These are phyloP conservation scores for Sporothrix schenckii DNA, from an alignment of 2,329 filamentous ascomycete species.

Conservation along the genomic window DNA sequence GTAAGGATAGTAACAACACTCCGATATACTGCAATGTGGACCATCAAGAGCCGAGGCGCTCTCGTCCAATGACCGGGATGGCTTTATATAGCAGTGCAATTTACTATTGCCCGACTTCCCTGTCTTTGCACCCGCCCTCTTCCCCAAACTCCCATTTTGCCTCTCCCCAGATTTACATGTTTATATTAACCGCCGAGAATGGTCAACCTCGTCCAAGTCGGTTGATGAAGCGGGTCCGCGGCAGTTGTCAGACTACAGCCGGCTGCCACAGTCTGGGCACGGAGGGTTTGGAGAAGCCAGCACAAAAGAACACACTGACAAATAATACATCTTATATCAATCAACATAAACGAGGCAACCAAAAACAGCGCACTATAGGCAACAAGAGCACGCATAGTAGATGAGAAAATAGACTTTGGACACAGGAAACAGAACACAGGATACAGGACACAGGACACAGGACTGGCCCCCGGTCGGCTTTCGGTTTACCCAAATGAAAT, in stretches of 20 bases:
- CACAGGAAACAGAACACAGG: background rate
- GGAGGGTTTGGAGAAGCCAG: too few species aligned
- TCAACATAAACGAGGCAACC: conserved; percentile 3
- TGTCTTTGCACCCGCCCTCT: conserved; percentile 10
- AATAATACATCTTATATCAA: background rate
- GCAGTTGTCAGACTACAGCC: conserved; percentile 25
- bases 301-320: background rate
- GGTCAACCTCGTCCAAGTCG: background rate
- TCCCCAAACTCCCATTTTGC: conserved; percentile 20
- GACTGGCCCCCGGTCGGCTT: conserved; percentile 7
- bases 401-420: background rate
- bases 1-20: background rate
- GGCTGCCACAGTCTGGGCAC: conserved; percentile 19
- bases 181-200: conserved; percentile 30
- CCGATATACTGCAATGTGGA: background rate
- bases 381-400: background rate
- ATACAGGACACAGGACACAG: background rate
- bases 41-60: background rate
- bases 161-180: conserved; percentile 23
- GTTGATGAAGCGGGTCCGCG: background rate
- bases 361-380: conserved; percentile 27
- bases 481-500: conserved; percentile 29
- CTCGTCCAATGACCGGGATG: background rate
- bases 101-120: background rate
- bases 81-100: background rate